phyloP scores from a whole-genome alignment of 768 basidiomycete species.

The Lentinula lateritia region DNA sequence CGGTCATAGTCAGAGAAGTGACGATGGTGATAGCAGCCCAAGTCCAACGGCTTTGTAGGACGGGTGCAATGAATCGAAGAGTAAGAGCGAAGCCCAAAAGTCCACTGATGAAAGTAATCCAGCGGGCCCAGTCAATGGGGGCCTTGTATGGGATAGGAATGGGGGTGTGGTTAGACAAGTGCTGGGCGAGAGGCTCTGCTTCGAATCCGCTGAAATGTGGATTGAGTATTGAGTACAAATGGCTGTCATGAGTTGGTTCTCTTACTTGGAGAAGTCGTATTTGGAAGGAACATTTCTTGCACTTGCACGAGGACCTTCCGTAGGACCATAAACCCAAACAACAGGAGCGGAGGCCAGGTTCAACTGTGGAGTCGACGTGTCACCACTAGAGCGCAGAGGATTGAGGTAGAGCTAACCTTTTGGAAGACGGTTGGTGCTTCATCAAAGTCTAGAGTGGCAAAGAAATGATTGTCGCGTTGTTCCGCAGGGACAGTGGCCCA shows the following conservation, averaged over 20 bases:
- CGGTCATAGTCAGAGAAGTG: conserved; percentile 76
- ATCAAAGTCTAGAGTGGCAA: conserved; percentile 87
- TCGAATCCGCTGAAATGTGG: conserved; percentile 67
- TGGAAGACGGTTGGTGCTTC: conserved; percentile 73
- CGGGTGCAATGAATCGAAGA: conserved; percentile 56
- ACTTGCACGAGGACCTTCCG: conserved; percentile 62
- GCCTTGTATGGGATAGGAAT: conserved; percentile 75
- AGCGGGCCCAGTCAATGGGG: conserved; percentile 69
- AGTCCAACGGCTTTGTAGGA: conserved; percentile 68
- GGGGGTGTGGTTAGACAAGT: conserved; percentile 71
- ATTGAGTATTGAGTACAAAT: not conserved
- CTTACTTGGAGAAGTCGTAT: conserved; percentile 76
- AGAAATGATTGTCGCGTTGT: conserved; percentile 83
- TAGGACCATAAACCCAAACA: conserved; percentile 69
- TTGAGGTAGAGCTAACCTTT: conserved; percentile 40
- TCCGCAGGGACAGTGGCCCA: conserved; percentile 61
- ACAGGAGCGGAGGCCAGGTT: conserved; percentile 81
- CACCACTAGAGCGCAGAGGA: not conserved
- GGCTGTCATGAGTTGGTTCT: not conserved
- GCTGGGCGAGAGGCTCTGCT: conserved; percentile 68
- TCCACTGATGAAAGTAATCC: conserved; percentile 40
- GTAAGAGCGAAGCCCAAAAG: conserved; percentile 42
- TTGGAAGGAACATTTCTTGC: conserved; percentile 51
- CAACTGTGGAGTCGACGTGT: conserved; percentile 41
- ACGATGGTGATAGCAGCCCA: conserved; percentile 64